Evolutionary conservation across 345 rosid genomes (phyloP).

Genomic region (Syzygium aromaticum): DNA sequence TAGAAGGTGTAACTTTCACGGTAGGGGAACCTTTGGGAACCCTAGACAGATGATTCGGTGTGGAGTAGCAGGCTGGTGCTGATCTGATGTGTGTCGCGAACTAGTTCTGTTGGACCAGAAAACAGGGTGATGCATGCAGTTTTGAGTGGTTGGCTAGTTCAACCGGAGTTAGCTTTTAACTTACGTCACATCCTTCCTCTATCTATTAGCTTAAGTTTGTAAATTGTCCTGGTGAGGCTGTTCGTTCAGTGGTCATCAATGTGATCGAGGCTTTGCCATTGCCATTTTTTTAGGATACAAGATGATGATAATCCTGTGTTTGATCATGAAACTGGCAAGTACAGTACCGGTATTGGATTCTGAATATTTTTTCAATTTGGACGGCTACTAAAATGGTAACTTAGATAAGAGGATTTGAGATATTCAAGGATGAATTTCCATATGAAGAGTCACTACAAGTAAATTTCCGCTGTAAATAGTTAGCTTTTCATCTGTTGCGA

Average conservation of each 20-base stretch:
- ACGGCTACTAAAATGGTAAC: not conserved
- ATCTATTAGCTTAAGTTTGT: not conserved
- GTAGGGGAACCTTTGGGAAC: not conserved
- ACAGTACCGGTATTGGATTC: not conserved
- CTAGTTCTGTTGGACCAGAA: not conserved
- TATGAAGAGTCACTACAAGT: not conserved
- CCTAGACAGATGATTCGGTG: not conserved
- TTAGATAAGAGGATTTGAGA: not conserved
- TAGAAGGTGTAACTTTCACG: conserved; percentile 31
- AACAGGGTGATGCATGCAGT: not conserved
- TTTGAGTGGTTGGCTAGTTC: not conserved
- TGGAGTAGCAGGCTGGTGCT: not conserved
- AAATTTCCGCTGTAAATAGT: not conserved
- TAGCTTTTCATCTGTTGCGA: not conserved
- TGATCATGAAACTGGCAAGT: not conserved
- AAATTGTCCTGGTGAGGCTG: not conserved
- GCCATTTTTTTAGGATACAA: not conserved
- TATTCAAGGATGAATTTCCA: not conserved
- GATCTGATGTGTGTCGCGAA: not conserved
- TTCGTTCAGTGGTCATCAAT: not conserved
- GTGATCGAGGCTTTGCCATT: not conserved
- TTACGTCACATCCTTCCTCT: not conserved
- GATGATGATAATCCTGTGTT: not conserved
- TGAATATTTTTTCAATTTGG: not conserved
- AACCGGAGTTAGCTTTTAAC: not conserved